phyloP scores from a whole-genome alignment of 345 rosid species.

The Kernera saxatilis region DNA sequence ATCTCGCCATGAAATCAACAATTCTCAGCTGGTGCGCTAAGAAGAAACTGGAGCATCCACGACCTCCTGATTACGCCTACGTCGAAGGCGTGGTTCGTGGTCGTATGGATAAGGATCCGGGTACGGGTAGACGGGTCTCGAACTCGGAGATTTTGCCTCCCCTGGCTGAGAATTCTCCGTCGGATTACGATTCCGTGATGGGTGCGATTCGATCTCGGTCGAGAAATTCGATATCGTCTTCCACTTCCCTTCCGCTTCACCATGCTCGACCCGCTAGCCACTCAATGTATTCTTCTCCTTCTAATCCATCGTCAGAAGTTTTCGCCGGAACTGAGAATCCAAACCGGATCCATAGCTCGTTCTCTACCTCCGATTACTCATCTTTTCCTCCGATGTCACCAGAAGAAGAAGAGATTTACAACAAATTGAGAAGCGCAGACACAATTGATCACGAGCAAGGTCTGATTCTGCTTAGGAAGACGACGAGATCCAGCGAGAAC shows the following conservation, averaged over 20 bases:
- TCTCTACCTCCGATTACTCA: slow-evolving; percentile 20
- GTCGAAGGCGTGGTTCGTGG: slow-evolving; percentile 49
- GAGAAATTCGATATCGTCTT: slow-evolving; percentile 38
- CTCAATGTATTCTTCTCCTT: slow-evolving; percentile 35
- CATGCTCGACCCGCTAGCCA: slow-evolving; percentile 63
- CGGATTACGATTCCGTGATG: slow-evolving; percentile 19
- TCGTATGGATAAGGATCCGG: slow-evolving; percentile 31
- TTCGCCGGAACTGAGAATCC: slow-evolving; percentile 17
- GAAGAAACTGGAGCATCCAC: slow-evolving; percentile 32
- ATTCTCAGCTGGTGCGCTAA: slow-evolving; percentile 61
- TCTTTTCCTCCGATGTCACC: slow-evolving; percentile 27
- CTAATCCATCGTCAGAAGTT: slow-evolving; percentile 29
- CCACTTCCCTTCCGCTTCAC: slow-evolving; percentile 51
- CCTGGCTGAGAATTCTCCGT: slow-evolving; percentile 42
- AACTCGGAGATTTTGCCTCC: slow-evolving; percentile 56
- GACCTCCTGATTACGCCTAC: slow-evolving; percentile 40
- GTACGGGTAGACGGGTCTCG: slow-evolving; percentile 44
- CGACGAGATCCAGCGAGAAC: slow-evolving; percentile 46
- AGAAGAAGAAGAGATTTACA: slow-evolving; percentile 48
- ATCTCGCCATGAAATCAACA: slow-evolving; percentile 58
- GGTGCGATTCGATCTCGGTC: slow-evolving; percentile 42
- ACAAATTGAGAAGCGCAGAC: slow-evolving; percentile 43
- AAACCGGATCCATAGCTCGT: slow-evolving; percentile 21
- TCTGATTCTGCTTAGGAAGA: slow-evolving; percentile 43
- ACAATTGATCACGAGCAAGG: slow-evolving; percentile 59